A percentile compares a stretch with the other conserved stretches of the same genome.
phyloP scores from a whole-genome alignment of 2,329 filamentous ascomycete genomes.

The Ophiobolus disseminans region DNA sequence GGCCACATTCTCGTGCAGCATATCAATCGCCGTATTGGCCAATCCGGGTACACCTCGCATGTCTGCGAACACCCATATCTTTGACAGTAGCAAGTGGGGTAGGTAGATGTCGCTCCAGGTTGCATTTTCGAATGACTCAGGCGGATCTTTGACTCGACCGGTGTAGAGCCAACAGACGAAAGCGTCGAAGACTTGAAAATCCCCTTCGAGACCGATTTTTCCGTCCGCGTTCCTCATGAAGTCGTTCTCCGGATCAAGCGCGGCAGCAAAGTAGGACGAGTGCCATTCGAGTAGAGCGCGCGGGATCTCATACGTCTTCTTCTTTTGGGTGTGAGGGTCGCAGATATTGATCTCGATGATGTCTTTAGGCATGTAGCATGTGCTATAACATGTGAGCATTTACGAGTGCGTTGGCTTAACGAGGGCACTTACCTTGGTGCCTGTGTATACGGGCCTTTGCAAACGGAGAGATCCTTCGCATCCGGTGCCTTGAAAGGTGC shows the following conservation, averaged over 20 bases:
- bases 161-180: conserved; percentile 1
- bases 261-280: conserved; percentile 1
- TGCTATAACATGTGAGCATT: neutral
- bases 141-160: neutral
- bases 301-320: neutral
- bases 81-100: neutral
- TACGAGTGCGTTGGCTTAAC: neutral
- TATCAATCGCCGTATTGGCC: neutral
- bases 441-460: neutral
- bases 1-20: neutral
- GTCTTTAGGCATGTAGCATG: neutral
- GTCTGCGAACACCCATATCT: neutral
- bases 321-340: neutral
- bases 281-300: neutral
- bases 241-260: neutral
- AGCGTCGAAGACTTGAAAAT: neutral
- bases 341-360: neutral
- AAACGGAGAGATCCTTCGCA: neutral
- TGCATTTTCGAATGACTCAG: neutral
- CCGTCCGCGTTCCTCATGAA: neutral
- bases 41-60: neutral
- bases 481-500: neutral
- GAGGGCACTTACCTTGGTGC: neutral
- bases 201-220: neutral
- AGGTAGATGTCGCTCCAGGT: neutral